These are phyloP conservation scores for Kluyveromyces siamensis DNA, from an alignment of 805 yeast genomes.

Conservation along the genomic window DNA sequence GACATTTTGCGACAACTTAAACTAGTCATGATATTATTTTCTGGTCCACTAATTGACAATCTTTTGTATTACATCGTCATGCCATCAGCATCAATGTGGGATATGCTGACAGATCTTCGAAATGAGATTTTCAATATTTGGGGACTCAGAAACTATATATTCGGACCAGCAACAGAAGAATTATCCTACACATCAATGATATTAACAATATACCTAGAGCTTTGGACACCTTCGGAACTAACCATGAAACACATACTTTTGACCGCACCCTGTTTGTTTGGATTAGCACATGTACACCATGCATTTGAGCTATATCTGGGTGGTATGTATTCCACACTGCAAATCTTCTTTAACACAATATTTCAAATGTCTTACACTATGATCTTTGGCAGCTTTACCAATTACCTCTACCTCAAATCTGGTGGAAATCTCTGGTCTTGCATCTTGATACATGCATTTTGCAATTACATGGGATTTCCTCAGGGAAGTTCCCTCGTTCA, in stretches of 20 bases:
- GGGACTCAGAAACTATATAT: slow-evolving; percentile 25
- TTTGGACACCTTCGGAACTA: background rate
- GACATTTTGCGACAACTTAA: slow-evolving; percentile 9
- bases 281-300: slow-evolving; percentile 29
- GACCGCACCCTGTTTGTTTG: slow-evolving; percentile 25
- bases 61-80: slow-evolving; percentile 13
- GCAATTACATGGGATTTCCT: slow-evolving; percentile 29
- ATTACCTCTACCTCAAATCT: slow-evolving; percentile 20
- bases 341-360: slow-evolving; percentile 13
- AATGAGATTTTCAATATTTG: slow-evolving; percentile 19
- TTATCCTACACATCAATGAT: slow-evolving; percentile 27
- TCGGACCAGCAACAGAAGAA: slow-evolving; percentile 30
- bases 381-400: slow-evolving; percentile 26
- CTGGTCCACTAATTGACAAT: slow-evolving; percentile 20
- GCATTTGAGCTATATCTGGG: slow-evolving; percentile 19
- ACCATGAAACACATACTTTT: slow-evolving; percentile 9
- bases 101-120: slow-evolving; percentile 7
- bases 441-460: slow-evolving; percentile 20
- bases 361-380: slow-evolving; percentile 25
- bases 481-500: slow-evolving; percentile 13
- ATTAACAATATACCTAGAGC: slow-evolving; percentile 9
- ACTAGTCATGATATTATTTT: slow-evolving; percentile 14
- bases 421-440: slow-evolving; percentile 26
- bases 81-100: slow-evolving; percentile 6
- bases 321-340: slow-evolving; percentile 10